Conservation (phyloP, 176 grass and related monocot species). For the Dendrocalamus sinicus region DNA sequence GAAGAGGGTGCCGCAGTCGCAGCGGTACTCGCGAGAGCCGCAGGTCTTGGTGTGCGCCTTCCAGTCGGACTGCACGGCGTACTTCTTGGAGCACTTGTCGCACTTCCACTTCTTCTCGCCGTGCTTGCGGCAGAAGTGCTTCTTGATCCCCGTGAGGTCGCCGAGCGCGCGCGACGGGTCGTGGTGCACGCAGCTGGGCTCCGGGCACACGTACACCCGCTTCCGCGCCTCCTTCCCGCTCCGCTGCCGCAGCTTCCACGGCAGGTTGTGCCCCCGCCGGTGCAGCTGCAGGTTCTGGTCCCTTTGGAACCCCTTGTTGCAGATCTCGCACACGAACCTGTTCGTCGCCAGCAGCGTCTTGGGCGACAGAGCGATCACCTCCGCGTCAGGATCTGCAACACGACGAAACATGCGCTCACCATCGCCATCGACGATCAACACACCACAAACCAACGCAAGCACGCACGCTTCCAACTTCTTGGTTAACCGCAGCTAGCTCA, state of each 20-base stretch:
- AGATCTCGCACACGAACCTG: slow-evolving; percentile 98
- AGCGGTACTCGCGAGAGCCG: slow-evolving; percentile 89
- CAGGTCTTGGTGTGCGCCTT: slow-evolving; percentile 91
- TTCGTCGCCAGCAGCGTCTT: slow-evolving; percentile 95
- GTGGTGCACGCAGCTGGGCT: slow-evolving; percentile 80
- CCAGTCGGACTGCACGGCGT: slow-evolving; percentile 96
- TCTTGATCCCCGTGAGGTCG: slow-evolving; percentile 92
- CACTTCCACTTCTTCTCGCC: slow-evolving; percentile 99
- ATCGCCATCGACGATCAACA: slow-evolving; percentile 14
- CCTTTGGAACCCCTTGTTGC: slow-evolving; percentile 97
- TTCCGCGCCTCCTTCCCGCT: slow-evolving; percentile 79
- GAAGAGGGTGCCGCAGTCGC: slow-evolving; percentile 94
- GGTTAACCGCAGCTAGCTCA: not conserved
- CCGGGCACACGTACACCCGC: slow-evolving; percentile 91
- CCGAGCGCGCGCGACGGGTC: slow-evolving; percentile 73
- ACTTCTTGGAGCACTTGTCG: slow-evolving; percentile 93
- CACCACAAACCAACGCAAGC: not conserved
- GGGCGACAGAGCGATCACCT: slow-evolving; percentile 95
- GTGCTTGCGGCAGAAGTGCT: slow-evolving; percentile 96
- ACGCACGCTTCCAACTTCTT: not conserved
- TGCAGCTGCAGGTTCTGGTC: slow-evolving; percentile 99
- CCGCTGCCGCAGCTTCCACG: slow-evolving; percentile 95
- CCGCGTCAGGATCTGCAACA: slow-evolving; percentile 87
- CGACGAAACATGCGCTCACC: slow-evolving; percentile 30
- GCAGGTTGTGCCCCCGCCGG: slow-evolving; percentile 91